phyloP scores from a whole-genome alignment of 306 rosid species.

The Trichosanthes truncata region DNA sequence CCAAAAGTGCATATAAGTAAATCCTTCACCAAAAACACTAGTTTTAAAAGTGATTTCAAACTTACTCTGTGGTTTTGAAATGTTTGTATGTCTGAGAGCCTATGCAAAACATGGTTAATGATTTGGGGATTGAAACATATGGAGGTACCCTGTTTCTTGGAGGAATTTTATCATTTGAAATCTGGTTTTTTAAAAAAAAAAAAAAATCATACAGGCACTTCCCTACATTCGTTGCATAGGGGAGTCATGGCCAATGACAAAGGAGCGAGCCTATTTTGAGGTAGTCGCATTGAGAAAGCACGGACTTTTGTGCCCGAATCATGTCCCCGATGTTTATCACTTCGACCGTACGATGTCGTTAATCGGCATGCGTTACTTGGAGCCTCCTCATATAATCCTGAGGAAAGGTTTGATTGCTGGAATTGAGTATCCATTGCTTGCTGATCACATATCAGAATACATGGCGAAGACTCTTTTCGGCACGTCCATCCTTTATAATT shows the following conservation, averaged over 20 bases:
- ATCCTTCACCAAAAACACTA: neutral
- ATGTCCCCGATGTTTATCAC: conserved; percentile 77
- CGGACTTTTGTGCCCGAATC: conserved; percentile 38
- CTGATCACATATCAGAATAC: conserved; percentile 61
- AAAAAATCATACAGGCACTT: conserved; percentile 53
- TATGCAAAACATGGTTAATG: neutral
- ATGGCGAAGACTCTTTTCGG: conserved; percentile 73
- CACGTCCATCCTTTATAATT: conserved; percentile 61
- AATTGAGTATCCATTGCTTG: conserved; percentile 59
- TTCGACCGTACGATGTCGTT: conserved; percentile 78
- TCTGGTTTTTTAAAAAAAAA: neutral
- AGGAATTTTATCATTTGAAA: neutral
- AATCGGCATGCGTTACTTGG: conserved; percentile 82
- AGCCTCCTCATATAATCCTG: conserved; percentile 83
- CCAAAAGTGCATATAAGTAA: neutral
- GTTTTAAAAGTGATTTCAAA: neutral
- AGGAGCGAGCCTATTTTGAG: conserved; percentile 90
- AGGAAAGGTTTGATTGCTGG: conserved; percentile 90
- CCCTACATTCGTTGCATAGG: conserved; percentile 83
- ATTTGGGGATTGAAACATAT: neutral
- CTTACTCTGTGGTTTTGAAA: neutral
- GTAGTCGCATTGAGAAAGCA: conserved; percentile 38
- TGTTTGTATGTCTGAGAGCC: neutral
- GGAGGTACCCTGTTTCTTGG: neutral
- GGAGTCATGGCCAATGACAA: conserved; percentile 94